A percentile compares a stretch with the other conserved stretches of the same genome.
Conservation (phyloP, 2,329 filamentous ascomycete species). For the Graphiopsis chlorocephala region DNA sequence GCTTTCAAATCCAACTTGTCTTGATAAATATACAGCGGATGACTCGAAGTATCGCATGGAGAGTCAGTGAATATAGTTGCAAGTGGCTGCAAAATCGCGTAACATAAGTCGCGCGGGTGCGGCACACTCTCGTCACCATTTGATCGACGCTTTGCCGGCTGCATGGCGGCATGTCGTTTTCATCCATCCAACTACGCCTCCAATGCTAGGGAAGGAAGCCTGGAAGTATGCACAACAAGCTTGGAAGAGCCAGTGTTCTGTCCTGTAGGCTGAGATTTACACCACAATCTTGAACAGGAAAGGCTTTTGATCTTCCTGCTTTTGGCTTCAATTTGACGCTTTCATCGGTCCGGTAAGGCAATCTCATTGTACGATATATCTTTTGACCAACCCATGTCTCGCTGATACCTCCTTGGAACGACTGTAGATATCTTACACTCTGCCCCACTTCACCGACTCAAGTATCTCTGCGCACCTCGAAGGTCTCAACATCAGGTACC, state of each 20-base stretch:
- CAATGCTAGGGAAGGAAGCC: no score
- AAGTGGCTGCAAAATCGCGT: not conserved
- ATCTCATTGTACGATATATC: not conserved
- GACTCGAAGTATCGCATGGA: not conserved
- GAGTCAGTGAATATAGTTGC: not conserved
- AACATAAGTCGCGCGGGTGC: not conserved
- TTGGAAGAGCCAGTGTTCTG: no score
- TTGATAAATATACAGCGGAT: no score
- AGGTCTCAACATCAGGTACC: conserved; percentile 11
- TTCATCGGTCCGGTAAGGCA: not conserved
- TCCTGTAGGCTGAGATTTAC: no score
- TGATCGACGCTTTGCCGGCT: no score
- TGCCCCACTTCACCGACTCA: not conserved
- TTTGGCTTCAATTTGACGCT: no score
- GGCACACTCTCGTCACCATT: no score
- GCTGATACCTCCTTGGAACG: not conserved
- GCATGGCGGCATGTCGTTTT: no score
- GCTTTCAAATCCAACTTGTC: not conserved
- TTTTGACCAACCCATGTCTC: not conserved
- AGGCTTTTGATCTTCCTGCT: no score
- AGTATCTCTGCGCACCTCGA: not conserved
- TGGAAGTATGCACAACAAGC: no score
- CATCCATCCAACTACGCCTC: no score
- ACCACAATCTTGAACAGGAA: no score
- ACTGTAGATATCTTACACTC: not conserved